Evolutionary conservation across 768 basidiomycete species (phyloP), one percentile per base, ranked within the genome.

Genomic region (Boletus subparvulus): DNA sequence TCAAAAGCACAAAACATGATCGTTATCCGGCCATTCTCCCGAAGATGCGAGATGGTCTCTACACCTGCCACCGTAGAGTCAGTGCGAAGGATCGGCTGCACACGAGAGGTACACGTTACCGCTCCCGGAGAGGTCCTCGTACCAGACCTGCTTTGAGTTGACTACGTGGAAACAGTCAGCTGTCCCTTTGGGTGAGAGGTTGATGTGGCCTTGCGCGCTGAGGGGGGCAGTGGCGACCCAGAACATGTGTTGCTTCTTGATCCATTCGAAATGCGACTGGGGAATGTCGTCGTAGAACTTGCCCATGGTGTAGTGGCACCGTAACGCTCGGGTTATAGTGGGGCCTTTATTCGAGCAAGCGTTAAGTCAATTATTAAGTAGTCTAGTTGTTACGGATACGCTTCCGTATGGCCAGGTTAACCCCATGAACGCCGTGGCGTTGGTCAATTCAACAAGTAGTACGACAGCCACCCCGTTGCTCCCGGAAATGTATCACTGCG

Each of bases 151-250:
- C 48, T 74, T 79, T 9, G 78, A 69, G 56, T 83, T 74, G 21
- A 80, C 75, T 46, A 88, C 66, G 59, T 84, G 85, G 65, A 90
- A 87, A 9, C 81, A 82, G 32, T 83, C 82, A 52, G 78, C 74
- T n/a, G 83, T 75, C 26, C 85, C 84, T 65, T 90, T 88, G 2
- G 88, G 86, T 1, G 86, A 88, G 2, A 90, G 60, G 55, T 89
- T 89, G 55, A 90, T 71, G 47, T 84, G 83, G 0, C 85, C 87
- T 2, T 81, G 76, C 0, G 64, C 66, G 10, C 71, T 73, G 10
- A 88, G 79, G 13, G 87, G 88, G 1, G 86, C 84, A 3, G 84
- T 81, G 0, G 85, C 86, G 6, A 89, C 86, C 81, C 84, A 89
- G 68, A 89, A 90, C 55, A 87, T 72, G 42, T 85, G 75, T 69